Conservation (phyloP, 768 basidiomycete genomes). For the Mrakia blollopis region DNA sequence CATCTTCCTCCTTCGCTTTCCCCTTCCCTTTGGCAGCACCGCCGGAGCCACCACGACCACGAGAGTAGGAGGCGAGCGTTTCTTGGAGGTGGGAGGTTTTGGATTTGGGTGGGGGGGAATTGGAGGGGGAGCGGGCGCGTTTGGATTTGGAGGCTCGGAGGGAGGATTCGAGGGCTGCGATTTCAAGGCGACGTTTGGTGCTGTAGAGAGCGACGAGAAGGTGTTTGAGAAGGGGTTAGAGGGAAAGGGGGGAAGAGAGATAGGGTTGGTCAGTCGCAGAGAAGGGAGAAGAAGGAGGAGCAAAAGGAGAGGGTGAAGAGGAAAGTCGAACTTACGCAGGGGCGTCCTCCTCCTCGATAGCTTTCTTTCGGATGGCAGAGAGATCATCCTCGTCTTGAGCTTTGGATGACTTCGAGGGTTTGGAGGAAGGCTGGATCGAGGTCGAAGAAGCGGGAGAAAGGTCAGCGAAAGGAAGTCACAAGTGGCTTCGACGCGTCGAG, state of each 20-base stretch:
- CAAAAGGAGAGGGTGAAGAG: background rate
- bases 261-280: background rate
- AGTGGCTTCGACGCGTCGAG: slow-evolving; percentile 66
- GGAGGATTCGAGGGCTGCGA: slow-evolving; percentile 67
- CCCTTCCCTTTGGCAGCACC: slow-evolving; percentile 3
- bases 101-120: slow-evolving; percentile 51
- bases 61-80: slow-evolving; percentile 24
- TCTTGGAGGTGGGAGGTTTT: slow-evolving; percentile 45
- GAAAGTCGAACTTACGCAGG: slow-evolving; percentile 24
- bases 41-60: background rate
- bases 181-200: slow-evolving; percentile 51
- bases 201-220: slow-evolving; percentile 46
- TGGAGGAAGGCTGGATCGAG: background rate
- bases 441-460: background rate
- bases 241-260: background rate
- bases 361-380: slow-evolving; percentile 21
- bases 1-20: slow-evolving; percentile 27
- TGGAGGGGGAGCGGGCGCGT: slow-evolving; percentile 49
- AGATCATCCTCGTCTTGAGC: slow-evolving; percentile 22
- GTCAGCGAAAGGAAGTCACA: background rate
- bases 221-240: background rate
- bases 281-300: background rate
- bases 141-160: slow-evolving; percentile 72
- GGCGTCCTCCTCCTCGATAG: slow-evolving; percentile 24
- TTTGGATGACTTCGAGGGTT: background rate